Evolutionary conservation across 2,329 filamentous ascomycete species (phyloP), one percentile per base, ranked within the genome.

Genomic region (Stagonosporopsis chrysanthemi): DNA sequence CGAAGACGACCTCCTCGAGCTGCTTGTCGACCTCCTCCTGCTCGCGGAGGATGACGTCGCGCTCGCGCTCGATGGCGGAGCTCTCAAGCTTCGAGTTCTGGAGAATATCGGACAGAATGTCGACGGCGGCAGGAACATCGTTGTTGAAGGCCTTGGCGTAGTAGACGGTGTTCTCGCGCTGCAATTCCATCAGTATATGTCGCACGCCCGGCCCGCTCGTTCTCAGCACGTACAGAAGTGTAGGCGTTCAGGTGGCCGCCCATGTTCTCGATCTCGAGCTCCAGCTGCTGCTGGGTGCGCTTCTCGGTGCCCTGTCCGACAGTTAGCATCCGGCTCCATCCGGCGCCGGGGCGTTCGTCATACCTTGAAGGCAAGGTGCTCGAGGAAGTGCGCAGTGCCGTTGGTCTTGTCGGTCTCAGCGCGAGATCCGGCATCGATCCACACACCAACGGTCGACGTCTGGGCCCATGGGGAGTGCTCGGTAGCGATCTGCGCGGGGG

Each of bases 21-120:
- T 98, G 94, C 88, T 99, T 99, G 87, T 99, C 95, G 68, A 99
- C 96, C 85, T 99, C 95, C 83, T 99, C 95, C 73, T 96, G 95
- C 82, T 99, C 95, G 75, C 95, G 90, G 73, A 99, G 88, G 78
- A 99, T 99, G 76, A 99, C 96, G 82, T 97, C 94, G 77, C 95
- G 90, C 85, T 99, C 95, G 70, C 96, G 90, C 86, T 99, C 93
- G 76, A 95, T 97, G 73, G 95, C 94, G 56, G 86, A 83, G 75
- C 88, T 83, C 83, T 99, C 95, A 77, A 99, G 92, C 85, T 96
- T 97, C 69, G 95, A 98, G 88, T 99, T 96, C 81, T 98, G 95
- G 63, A 99, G 91, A 78, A 99, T 99, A 79, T 99, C 95, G 84
- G 95, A 90, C 62, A 99, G 91, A 75, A 99, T 98, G 80, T 99